Base-by-base conservation (phyloP, 1,284 basidiomycete species). In the Cryptococcus sp. region DNA sequence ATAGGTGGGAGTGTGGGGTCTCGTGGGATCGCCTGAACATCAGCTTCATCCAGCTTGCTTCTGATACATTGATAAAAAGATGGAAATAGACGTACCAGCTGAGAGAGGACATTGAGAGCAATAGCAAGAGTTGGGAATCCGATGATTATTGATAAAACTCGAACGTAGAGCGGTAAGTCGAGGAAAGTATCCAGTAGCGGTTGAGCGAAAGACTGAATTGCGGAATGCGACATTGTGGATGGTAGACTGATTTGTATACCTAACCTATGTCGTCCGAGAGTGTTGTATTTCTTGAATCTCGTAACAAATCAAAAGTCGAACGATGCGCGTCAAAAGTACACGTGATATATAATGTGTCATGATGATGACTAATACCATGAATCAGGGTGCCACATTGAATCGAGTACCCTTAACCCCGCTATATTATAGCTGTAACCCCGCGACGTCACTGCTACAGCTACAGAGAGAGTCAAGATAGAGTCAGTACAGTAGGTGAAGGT, bases 1-100 rank as follows among this genome's bases (percentile, higher is more conserved):
- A 85, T 76, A 0, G 88, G 88, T 4, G 88, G 88, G 24, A 80
- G 61, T 16, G 79, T 80, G 46, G 79, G 78, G 67, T 85, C 78
- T 49, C 76, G 75, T 22, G 85, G 85, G 16, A 79, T 65, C 48
- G 82, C 44, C 83, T 85, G 60, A 23, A 22, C 4, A 24, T 21
- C 44, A 22, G 22, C n/a, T 23, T 31, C 10, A n/a, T 2, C 22
- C 14, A 41, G 45, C 11, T 37, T 4, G 31, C 4, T 23, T 10
- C 42, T 43, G 13, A n/a, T n/a, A n/a, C 22, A 1, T 28, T 18
- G 19, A 24, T 23, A 19, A 48, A 22, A 14, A 22, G 13, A 21
- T 13, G n/a, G 31, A 2, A 11, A 32, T 18, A 28, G 9, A 73
- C 81, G 52, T 60, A 85, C 84, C 50, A 85, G 65, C 69, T 86